A percentile compares a stretch with the other conserved stretches of the same genome.
Evolutionary conservation across 2,329 filamentous ascomycete species (phyloP).

Genomic region (Drechslerella stenobrocha): DNA sequence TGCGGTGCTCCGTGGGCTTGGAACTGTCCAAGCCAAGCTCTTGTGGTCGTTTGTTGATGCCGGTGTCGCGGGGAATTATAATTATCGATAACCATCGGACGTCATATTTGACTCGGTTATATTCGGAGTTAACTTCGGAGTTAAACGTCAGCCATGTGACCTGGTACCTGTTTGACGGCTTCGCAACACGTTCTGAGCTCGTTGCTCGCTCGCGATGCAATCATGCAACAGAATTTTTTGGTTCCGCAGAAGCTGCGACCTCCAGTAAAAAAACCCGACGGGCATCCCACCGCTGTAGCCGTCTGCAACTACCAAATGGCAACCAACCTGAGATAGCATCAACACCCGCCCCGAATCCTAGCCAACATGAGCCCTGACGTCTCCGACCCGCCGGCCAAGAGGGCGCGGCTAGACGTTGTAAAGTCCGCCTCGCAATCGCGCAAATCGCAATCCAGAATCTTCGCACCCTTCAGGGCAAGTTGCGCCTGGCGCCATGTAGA

Average conservation of each 20-base stretch:
- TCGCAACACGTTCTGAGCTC: background rate
- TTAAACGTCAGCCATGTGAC: conserved; percentile 15
- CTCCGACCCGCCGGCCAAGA: conserved; percentile 40
- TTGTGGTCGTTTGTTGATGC: too few relatives aligned
- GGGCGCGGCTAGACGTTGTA: conserved; percentile 33
- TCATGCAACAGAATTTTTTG: conserved; percentile 30
- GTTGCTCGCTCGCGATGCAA: background rate
- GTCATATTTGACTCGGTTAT: too few relatives aligned
- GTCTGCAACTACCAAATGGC: background rate
- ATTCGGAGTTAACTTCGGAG: background rate
- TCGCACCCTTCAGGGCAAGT: conserved; percentile 86
- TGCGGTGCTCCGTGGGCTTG: too few relatives aligned
- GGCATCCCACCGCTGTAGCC: too few relatives aligned
- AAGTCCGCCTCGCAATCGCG: conserved; percentile 17
- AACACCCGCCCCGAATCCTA: too few relatives aligned
- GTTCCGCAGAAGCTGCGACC: conserved; percentile 6
- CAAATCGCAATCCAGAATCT: conserved; percentile 71
- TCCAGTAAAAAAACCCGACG: too few relatives aligned
- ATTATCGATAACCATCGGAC: too few relatives aligned
- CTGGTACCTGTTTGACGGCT: background rate
- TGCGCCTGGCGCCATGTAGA: background rate
- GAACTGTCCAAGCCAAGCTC: too few relatives aligned
- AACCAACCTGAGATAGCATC: background rate
- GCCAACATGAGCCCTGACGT: conserved; percentile 18
- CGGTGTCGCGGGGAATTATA: too few relatives aligned